Evolutionary conservation across 257 asterid species (phyloP).

Genomic region (Knoxia roxburghii): DNA sequence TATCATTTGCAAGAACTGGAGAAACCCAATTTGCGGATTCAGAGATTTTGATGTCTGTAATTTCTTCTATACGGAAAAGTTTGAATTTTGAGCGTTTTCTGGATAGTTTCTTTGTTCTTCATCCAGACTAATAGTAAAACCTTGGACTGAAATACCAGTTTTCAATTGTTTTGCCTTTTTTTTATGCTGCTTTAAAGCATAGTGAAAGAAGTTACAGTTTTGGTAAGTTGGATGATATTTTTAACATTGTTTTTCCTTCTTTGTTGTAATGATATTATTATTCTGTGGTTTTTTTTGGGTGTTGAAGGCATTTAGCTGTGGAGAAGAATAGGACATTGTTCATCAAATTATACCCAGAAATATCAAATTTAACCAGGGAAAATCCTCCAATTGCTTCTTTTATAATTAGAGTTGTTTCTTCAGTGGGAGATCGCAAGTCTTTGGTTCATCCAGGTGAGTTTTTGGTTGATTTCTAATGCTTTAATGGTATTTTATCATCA

Average conservation of each 20-base stretch:
- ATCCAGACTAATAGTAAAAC: background rate
- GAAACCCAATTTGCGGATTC: too few relatives aligned
- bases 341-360: conserved; percentile 72
- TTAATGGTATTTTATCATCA: background rate
- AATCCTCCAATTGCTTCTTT: conserved; percentile 89
- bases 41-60: too few relatives aligned
- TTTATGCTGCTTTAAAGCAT: background rate
- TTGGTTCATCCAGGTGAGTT: conserved; percentile 74
- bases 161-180: background rate
- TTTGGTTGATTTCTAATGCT: background rate
- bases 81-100: background rate
- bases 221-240: background rate
- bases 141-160: background rate
- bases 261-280: background rate
- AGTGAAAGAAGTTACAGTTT: background rate
- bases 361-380: conserved; percentile 61
- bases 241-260: background rate
- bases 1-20: background rate
- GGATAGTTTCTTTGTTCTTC: background rate
- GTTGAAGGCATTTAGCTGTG: conserved; percentile 78
- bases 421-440: conserved; percentile 70
- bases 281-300: background rate
- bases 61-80: too few relatives aligned
- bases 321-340: conserved; percentile 72
- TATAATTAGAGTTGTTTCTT: conserved; percentile 59